Percentiles rank a stretch among this genome's conserved stretches.
Conservation (phyloP, 768 basidiomycete species). For the Crassisporium funariophilum region DNA sequence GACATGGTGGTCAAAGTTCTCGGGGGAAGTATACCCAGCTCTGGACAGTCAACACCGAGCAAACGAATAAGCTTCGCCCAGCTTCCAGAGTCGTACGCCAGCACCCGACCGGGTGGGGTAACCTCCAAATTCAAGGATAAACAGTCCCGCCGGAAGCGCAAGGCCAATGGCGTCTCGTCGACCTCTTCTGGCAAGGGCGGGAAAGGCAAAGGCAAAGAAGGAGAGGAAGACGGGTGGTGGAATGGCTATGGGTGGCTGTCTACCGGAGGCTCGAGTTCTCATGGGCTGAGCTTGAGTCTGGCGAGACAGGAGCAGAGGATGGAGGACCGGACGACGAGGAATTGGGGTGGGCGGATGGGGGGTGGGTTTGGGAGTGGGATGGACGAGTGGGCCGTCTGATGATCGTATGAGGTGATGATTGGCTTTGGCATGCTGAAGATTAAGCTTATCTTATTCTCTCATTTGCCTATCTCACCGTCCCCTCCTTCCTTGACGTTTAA, state of each 20-base stretch:
- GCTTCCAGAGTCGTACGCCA: conserved; percentile 67
- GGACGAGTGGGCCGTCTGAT: conserved; percentile 64
- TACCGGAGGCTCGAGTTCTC: conserved; percentile 12
- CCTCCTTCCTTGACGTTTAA: neutral
- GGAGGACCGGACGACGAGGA: conserved; percentile 54
- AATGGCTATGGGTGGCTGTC: conserved; percentile 24
- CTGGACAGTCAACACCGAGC: conserved; percentile 53
- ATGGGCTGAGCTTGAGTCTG: conserved; percentile 18
- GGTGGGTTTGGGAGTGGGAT: conserved; percentile 34
- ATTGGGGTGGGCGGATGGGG: conserved; percentile 46
- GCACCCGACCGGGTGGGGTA: conserved; percentile 30
- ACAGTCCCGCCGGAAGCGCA: conserved; percentile 34
- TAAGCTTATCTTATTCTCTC: neutral
- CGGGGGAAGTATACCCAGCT: conserved; percentile 43
- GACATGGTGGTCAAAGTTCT: conserved; percentile 30
- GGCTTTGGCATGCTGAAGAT: neutral
- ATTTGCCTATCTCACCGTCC: conserved; percentile 4
- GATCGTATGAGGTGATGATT: neutral
- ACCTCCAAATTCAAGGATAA: conserved; percentile 38
- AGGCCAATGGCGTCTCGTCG: conserved; percentile 18
- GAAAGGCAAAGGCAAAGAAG: conserved; percentile 16
- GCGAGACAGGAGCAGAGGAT: conserved; percentile 45
- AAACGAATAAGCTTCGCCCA: conserved; percentile 81
- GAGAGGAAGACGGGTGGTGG: conserved; percentile 29
- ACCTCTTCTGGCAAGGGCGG: no score